Evolutionary conservation across 768 basidiomycete genomes (phyloP).

Genomic region (Leccinum obscurum): DNA sequence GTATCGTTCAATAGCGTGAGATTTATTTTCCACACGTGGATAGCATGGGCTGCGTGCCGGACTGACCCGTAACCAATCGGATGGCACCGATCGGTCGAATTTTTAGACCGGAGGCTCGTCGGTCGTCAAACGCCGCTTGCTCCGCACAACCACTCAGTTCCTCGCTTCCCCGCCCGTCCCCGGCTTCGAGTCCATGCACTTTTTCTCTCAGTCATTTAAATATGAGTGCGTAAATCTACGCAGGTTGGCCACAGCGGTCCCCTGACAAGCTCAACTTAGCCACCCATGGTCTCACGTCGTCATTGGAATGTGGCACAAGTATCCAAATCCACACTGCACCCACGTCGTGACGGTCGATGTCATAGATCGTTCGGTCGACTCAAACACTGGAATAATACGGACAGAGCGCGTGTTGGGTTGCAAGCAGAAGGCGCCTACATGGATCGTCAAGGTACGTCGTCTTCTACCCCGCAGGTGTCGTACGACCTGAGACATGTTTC

Average conservation of each 20-base stretch:
- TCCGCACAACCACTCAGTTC: constrained; percentile 21
- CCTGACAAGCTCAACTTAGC: constrained; percentile 40
- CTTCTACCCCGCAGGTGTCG: constrained; percentile 1
- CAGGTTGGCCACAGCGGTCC: constrained; percentile 1
- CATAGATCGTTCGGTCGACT: constrained; percentile 79
- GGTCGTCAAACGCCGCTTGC: constrained; percentile 16
- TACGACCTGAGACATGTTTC: constrained; percentile 3
- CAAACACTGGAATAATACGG: constrained; percentile 82
- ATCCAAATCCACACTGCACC: constrained; percentile 90
- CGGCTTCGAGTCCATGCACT: constrained; percentile 59
- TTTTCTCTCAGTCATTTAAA: constrained; percentile 81
- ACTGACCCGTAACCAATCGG: constrained; percentile 31
- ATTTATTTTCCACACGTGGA: not conserved
- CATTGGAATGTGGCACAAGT: constrained; percentile 94
- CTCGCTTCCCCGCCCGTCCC: constrained; percentile 25
- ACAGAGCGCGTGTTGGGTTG: constrained; percentile 90
- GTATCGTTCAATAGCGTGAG: constrained; percentile 3
- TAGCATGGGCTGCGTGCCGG: constrained; percentile 13
- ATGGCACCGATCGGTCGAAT: constrained; percentile 11
- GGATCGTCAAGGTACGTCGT: constrained; percentile 85
- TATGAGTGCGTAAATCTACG: constrained; percentile 66
- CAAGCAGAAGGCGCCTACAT: constrained; percentile 87
- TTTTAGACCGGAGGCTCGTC: constrained; percentile 11
- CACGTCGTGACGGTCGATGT: constrained; percentile 90
- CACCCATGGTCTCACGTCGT: constrained; percentile 91